Evolutionary conservation across 2,329 filamentous ascomycete genomes (phyloP).

Genomic region (Colletotrichum filicis): DNA sequence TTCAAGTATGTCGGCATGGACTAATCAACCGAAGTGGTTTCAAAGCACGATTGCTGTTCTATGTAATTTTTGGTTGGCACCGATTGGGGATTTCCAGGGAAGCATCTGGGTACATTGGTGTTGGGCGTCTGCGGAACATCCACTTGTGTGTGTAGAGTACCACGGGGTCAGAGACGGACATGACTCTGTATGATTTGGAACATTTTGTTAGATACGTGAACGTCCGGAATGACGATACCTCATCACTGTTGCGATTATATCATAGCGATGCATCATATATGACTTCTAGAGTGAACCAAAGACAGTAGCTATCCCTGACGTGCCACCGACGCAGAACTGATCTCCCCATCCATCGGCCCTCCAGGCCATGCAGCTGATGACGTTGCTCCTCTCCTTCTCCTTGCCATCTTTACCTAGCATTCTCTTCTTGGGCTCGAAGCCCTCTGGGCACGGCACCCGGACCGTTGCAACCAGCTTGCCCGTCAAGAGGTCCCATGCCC

Average conservation of each 20-base stretch:
- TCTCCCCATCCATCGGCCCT: conserved; percentile 70
- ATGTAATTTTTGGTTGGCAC: conserved; percentile 31
- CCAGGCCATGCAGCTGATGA: conserved; percentile 73
- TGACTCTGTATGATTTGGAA: conserved; percentile 35
- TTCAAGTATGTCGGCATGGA: conserved; percentile 93
- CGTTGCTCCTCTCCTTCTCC: conserved; percentile 68
- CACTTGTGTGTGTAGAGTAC: conserved; percentile 31
- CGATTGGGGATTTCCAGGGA: conserved; percentile 26
- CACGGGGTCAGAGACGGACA: conserved; percentile 31
- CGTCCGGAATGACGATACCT: background rate
- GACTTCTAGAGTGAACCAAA: conserved; percentile 55
- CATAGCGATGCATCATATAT: background rate
- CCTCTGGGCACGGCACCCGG: conserved; percentile 62
- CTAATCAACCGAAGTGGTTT: conserved; percentile 51
- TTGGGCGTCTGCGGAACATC: conserved; percentile 35
- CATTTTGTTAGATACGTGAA: conserved; percentile 11
- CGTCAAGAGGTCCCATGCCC: conserved; percentile 86
- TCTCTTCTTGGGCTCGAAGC: conserved; percentile 59
- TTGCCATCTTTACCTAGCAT: conserved; percentile 69
- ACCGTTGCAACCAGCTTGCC: conserved; percentile 76
- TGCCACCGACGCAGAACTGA: conserved; percentile 74
- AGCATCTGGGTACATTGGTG: conserved; percentile 33
- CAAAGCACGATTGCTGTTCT: conserved; percentile 16
- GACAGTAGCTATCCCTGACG: conserved; percentile 72
- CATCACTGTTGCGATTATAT: background rate